Conservation (phyloP, 202 grass and related monocot species). For the Hordeum pubiflorum region DNA sequence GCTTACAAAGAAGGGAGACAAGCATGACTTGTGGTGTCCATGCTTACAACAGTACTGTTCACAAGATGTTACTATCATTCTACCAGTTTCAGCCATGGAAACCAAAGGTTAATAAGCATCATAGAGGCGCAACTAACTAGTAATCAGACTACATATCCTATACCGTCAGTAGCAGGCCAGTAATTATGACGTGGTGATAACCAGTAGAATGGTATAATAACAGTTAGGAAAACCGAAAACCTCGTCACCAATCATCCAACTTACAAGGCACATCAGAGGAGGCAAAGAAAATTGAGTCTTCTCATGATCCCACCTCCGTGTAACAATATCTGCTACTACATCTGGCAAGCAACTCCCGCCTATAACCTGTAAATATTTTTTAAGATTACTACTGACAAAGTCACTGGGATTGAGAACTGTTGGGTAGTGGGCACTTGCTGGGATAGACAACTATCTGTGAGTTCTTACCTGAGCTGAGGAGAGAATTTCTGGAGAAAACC, state of each 20-base stretch:
- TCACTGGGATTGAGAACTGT: conserved; percentile 6
- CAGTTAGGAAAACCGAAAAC: conserved; percentile 13
- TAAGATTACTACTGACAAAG: neutral
- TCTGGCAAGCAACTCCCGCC: conserved; percentile 43
- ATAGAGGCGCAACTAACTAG: neutral
- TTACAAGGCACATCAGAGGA: conserved; percentile 84
- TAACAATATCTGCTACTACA: conserved; percentile 59
- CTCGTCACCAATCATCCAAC: neutral
- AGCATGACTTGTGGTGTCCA: neutral
- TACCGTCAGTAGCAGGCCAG: neutral
- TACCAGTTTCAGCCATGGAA: conserved; percentile 11
- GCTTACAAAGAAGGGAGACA: neutral
- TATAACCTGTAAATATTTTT: conserved; percentile 43
- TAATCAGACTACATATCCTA: conserved; percentile 3
- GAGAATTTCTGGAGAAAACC: conserved; percentile 83
- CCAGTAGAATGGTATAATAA: conserved; percentile 5
- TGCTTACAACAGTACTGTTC: conserved; percentile 2
- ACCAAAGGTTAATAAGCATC: neutral
- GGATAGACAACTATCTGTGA: neutral
- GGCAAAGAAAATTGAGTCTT: conserved; percentile 70
- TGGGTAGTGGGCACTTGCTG: neutral
- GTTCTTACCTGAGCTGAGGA: conserved; percentile 56
- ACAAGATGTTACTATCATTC: neutral
- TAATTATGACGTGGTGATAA: neutral
- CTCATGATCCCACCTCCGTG: conserved; percentile 76